Evolutionary conservation across 352 stramenopile species (phyloP), one percentile per base, ranked within the genome.

Genomic region (Pythium grandisporangium): DNA sequence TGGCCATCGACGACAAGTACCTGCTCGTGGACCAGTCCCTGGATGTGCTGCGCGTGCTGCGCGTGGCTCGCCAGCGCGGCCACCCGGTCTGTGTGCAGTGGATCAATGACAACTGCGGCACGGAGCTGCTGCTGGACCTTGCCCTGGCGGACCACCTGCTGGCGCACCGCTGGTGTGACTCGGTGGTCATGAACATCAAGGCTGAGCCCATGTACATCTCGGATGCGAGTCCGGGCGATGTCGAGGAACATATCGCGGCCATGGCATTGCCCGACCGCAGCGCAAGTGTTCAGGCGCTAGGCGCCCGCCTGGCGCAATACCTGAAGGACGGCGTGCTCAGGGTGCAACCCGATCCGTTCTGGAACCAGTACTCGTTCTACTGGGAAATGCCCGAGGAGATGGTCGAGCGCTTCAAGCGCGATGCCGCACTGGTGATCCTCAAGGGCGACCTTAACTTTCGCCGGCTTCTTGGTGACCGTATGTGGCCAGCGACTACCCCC

Each of bases 371-470:
- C 59, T 66, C 54, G 21, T 87, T 77, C 60, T 87, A 82, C 56
- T 87, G 67, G 55, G 74, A 87, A 16, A 67, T 87, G 55, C 66
- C 69, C 0, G 26, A 35, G 5, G 42, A 66, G 22, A 30, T 86
- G 11, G 44, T 51, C 7, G 46, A 34, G 17, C 55, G 51, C 2
- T 21, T 87, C 1, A 23, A 33, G 2, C 30, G n/a, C 0, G 58
- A 77, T 6, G 60, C 67, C 17, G 60, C 87, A 34, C 68, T 98
- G 17, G 84, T 96, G 36, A 96, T 98, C 63, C 69, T 97, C 13
- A 99, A 98, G 63, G 95, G 95, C 16, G 95, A 99, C 58, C 86
- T 96, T 30, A 98, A 99, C 58, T 99, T 98, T 63, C 76, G 95
- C n/a, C 81, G 94, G 6, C 51, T 98, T 13, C 59, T 98, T 2